These are phyloP conservation scores for Nicotiana undulata DNA, from an alignment of 257 asterid genomes.

Conservation along the genomic window DNA sequence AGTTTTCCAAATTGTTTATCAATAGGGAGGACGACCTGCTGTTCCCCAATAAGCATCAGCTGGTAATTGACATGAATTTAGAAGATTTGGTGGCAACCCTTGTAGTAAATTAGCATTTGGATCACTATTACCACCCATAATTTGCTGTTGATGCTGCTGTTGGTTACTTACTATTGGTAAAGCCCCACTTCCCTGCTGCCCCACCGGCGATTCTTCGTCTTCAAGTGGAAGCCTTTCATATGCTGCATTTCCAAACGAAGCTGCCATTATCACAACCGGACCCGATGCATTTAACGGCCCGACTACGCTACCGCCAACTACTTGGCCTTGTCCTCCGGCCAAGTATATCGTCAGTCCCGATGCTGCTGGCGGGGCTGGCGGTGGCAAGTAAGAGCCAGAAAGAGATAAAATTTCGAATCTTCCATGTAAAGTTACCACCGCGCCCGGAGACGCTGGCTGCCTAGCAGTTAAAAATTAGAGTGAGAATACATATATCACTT, in stretches of 20 bases:
- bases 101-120: conserved; percentile 8
- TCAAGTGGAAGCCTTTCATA: conserved; percentile 88
- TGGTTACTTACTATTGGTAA: neutral
- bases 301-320: conserved; percentile 85
- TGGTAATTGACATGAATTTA: conserved; percentile 66
- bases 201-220: conserved; percentile 46
- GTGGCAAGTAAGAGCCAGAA: conserved; percentile 80
- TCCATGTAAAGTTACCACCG: conserved; percentile 71
- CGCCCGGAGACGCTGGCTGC: conserved; percentile 73
- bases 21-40: conserved; percentile 59
- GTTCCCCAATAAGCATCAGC: conserved; percentile 69
- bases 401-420: conserved; percentile 81
- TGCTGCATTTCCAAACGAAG: conserved; percentile 89
- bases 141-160: conserved; percentile 7
- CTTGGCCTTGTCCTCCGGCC: conserved; percentile 93
- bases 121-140: conserved; percentile 9
- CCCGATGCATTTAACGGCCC: conserved; percentile 82
- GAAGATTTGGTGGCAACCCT: conserved; percentile 44
- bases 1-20: neutral
- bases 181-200: conserved; percentile 1
- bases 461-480: conserved; percentile 24
- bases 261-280: conserved; percentile 89
- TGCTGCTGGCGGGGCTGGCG: conserved; percentile 89
- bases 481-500: neutral
- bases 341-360: conserved; percentile 71